phyloP scores from a whole-genome alignment of 2,329 filamentous ascomycete genomes.

The Colletotrichum tropicale region DNA sequence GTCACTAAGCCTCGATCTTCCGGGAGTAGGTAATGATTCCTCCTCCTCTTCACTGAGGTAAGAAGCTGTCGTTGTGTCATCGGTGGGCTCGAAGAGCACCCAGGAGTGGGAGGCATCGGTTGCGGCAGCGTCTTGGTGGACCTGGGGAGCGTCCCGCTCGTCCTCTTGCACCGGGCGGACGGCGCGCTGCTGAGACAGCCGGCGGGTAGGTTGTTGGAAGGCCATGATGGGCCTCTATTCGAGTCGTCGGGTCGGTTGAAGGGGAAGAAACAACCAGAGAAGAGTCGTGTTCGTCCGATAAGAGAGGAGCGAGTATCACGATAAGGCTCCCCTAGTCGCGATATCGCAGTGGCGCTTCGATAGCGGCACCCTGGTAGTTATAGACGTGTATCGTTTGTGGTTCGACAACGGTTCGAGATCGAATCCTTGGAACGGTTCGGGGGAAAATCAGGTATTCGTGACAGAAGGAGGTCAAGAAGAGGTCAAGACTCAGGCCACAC shows the following conservation, averaged over 20 bases:
- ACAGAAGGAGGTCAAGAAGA: neutral
- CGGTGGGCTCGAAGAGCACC: conserved; percentile 87
- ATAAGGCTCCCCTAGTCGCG: conserved; percentile 12
- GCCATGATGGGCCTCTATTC: conserved; percentile 46
- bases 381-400: neutral
- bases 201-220: conserved; percentile 64
- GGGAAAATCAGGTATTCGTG: neutral
- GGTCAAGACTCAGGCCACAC: conserved; percentile 1
- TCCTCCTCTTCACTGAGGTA: conserved; percentile 73
- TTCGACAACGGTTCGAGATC: neutral
- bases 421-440: neutral
- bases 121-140: conserved; percentile 12
- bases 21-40: conserved; percentile 67
- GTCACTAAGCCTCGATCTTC: conserved; percentile 78
- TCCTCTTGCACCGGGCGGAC: conserved; percentile 46
- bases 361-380: neutral
- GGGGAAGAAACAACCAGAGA: neutral
- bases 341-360: conserved; percentile 11
- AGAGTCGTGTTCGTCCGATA: conserved; percentile 5
- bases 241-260: neutral
- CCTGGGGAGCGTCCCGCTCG: conserved; percentile 36
- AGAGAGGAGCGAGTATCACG: neutral
- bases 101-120: conserved; percentile 81
- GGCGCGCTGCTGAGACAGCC: conserved; percentile 50
- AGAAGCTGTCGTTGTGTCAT: conserved; percentile 63